Conservation (phyloP, 805 yeast genomes). For the Lipomyces yamadae region DNA sequence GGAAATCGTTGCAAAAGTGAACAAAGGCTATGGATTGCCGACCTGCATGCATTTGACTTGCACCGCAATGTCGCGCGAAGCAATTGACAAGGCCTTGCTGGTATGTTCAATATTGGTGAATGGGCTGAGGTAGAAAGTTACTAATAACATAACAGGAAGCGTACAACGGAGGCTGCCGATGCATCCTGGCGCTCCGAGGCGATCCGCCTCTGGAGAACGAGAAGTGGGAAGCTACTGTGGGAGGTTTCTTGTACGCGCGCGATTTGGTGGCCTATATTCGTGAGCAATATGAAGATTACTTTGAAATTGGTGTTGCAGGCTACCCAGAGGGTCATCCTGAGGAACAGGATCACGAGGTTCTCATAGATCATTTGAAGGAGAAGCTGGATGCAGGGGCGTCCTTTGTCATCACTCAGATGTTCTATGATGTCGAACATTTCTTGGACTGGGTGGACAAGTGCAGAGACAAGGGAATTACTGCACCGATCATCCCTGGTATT, state of each 20-base stretch:
- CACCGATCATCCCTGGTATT: conserved; percentile 95
- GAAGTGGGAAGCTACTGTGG: conserved; percentile 50
- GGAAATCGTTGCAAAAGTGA: conserved; percentile 90
- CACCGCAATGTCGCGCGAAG: conserved; percentile 83
- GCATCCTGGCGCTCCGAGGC: conserved; percentile 91
- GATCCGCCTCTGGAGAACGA: conserved; percentile 79
- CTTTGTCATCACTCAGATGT: conserved; percentile 95
- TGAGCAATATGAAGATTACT: conserved; percentile 78
- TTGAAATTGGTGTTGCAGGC: conserved; percentile 95
- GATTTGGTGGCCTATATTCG: conserved; percentile 83
- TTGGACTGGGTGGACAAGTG: conserved; percentile 78
- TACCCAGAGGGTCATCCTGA: conserved; percentile 99
- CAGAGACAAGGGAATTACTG: conserved; percentile 70
- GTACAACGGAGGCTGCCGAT: conserved; percentile 89
- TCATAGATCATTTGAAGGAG: conserved; percentile 72
- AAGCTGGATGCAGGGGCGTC: conserved; percentile 94
- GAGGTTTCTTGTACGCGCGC: conserved; percentile 86
- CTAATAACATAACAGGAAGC: conserved; percentile 57
- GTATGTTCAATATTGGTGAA: conserved; percentile 1
- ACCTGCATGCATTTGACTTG: conserved; percentile 99
- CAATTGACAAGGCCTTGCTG: conserved; percentile 79
- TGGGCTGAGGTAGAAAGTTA: not conserved
- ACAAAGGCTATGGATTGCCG: conserved; percentile 86
- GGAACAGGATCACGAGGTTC: conserved; percentile 59
- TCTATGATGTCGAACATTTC: conserved; percentile 88